These are phyloP conservation scores for Epichloe coenophiala DNA, from an alignment of 2,329 filamentous ascomycete species.

Conservation along the genomic window DNA sequence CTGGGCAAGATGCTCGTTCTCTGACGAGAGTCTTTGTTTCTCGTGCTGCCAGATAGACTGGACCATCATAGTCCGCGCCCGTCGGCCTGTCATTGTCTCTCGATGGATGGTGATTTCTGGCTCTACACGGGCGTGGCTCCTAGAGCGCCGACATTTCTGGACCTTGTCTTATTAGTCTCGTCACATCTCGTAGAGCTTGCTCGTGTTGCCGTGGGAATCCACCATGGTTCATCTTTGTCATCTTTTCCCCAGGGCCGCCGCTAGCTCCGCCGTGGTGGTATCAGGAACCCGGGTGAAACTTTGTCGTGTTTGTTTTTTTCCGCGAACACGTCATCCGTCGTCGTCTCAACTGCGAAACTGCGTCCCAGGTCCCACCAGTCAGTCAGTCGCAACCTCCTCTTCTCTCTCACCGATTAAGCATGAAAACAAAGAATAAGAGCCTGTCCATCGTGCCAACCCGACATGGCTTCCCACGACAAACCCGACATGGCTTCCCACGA, in stretches of 20 bases:
- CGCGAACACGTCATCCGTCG: neutral
- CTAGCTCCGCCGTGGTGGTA: no score
- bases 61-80: slow-evolving; percentile 42
- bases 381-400: neutral
- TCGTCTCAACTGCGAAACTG: neutral
- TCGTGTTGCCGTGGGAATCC: no score
- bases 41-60: slow-evolving; percentile 29
- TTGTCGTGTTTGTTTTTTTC: neutral
- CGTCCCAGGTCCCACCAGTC: neutral
- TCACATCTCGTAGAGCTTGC: no score
- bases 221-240: no score
- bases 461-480: neutral
- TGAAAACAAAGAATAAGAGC: no score
- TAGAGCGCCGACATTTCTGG: slow-evolving; percentile 30
- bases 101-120: slow-evolving; percentile 4
- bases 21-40: slow-evolving; percentile 5
- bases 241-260: no score
- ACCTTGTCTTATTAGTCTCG: neutral
- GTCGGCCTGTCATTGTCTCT: slow-evolving; percentile 13
- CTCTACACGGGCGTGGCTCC: slow-evolving; percentile 37
- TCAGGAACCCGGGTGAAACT: neutral
- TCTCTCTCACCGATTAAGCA: no score
- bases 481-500: no score
- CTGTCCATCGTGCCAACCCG: no score
- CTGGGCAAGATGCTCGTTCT: slow-evolving; percentile 4